Base-by-base conservation (phyloP, 2,329 filamentous ascomycete genomes). In the Ceratocystis smalleyi region DNA sequence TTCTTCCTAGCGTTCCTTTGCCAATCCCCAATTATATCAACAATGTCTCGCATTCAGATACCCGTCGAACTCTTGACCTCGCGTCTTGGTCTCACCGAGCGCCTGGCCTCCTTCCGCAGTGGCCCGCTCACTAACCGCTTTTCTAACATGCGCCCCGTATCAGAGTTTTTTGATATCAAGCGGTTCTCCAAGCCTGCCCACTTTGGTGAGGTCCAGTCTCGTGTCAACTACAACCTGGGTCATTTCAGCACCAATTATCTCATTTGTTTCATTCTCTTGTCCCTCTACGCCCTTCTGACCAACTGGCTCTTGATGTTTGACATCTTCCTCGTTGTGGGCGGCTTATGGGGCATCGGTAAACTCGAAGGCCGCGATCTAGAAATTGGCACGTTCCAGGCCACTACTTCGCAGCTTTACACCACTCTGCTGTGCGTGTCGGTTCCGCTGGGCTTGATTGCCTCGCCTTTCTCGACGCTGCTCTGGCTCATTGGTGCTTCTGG, bases 171-270 rank as follows among this genome's bases (percentile, higher is more conserved):
- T 75, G 91, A 97, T 76, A 76, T 97, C 77, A 96, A 96, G 84
- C 90, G 91, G 70, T 72, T 99, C 65, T 95, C 90, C 69, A 99
- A 97, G 79, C 94, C 94, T 32, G 83, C 83, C 73, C 95, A 95
- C 78, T 96, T 97, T 71, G 79, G 79, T 69, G 91, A 96, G 75
- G 84, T 90, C 68, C 92, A 97, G 77, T 91, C 87, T 70, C 85
- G 92, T 69, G 86, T 96, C 78, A 95, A 95, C 81, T 96, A 96
- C 85, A 99, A 99, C 77, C 78, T 99, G 69, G 85, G 88, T 74
- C 88, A 97, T 79, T 99, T 95, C 81, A 95, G 91, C 68, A 96
- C 90, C 86, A 99, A 99, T 80, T 99, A 99, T 82, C 87, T 88
- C 70, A 87, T 88, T 68, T 83, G 97, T 70, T 96, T 97, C 74